Conservation (phyloP, 106 monocot genomes). For the Acorus gramineus region DNA sequence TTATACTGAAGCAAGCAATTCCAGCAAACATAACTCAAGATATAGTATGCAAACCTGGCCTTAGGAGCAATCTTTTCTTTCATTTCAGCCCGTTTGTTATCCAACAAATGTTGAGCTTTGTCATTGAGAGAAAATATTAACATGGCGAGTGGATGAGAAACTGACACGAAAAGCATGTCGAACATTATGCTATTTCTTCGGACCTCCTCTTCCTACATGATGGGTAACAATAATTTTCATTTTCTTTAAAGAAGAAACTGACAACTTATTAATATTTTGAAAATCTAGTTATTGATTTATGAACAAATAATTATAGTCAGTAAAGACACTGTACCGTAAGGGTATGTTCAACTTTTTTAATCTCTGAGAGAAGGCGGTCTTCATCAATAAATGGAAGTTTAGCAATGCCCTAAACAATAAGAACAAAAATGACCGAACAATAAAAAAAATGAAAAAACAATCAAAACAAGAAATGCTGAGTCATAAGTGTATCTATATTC, state of each 20-base stretch:
- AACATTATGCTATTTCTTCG: conserved; percentile 75
- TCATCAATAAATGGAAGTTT: conserved; percentile 99
- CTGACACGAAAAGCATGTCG: conserved; percentile 88
- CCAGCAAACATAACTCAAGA: neutral
- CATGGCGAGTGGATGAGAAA: conserved; percentile 79
- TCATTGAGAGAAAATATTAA: conserved; percentile 88
- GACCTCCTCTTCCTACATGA: conserved; percentile 67
- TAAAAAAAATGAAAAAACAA: neutral
- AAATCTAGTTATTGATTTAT: too few relatives aligned
- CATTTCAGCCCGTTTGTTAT: conserved; percentile 37
- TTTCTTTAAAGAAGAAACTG: too few relatives aligned
- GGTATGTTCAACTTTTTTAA: conserved; percentile 85
- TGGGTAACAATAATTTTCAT: neutral
- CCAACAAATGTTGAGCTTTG: conserved; percentile 50
- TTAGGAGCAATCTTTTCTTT: conserved; percentile 82
- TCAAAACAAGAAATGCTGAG: neutral
- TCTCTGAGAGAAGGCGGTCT: conserved; percentile 65
- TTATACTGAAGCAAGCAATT: neutral
- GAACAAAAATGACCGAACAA: neutral
- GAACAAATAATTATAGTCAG: too few relatives aligned
- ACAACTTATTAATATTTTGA: too few relatives aligned
- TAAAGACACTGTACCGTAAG: conserved; percentile 52
- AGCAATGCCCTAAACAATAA: conserved; percentile 46
- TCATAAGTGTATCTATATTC: neutral
- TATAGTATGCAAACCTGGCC: conserved; percentile 44